A percentile compares a stretch with the other conserved stretches of the same genome.
Conservation (phyloP, 139 green algal genomes). For the Picochlorum sp. region DNA sequence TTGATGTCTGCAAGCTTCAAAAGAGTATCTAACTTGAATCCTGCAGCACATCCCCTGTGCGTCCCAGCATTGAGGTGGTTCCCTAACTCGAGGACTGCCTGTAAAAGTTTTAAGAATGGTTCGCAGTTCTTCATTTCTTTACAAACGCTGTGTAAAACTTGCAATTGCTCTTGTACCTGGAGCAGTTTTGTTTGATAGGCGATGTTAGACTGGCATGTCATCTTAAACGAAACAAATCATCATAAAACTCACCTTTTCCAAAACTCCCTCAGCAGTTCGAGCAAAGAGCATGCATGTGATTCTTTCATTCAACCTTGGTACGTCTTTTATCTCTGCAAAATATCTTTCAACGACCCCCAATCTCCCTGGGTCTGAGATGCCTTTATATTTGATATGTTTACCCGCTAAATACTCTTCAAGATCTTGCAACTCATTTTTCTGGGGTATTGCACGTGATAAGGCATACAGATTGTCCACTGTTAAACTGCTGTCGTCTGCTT, state of each 20-base stretch:
- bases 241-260: slow-evolving; percentile 8
- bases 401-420: slow-evolving; percentile 45
- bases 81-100: slow-evolving; percentile 46
- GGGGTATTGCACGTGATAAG: slow-evolving; percentile 45
- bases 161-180: slow-evolving; percentile 30
- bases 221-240: neutral
- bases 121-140: slow-evolving; percentile 33
- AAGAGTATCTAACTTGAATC: slow-evolving; percentile 55
- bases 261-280: slow-evolving; percentile 27
- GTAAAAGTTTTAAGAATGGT: slow-evolving; percentile 45
- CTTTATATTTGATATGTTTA: slow-evolving; percentile 40
- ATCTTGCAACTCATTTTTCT: slow-evolving; percentile 40
- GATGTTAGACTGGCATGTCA: neutral
- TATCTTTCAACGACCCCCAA: slow-evolving; percentile 70
- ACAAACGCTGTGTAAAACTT: slow-evolving; percentile 24
- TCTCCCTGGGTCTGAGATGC: slow-evolving; percentile 26
- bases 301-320: slow-evolving; percentile 55
- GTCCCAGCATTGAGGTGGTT: slow-evolving; percentile 62
- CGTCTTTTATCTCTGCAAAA: slow-evolving; percentile 64
- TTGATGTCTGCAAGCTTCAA: slow-evolving; percentile 56
- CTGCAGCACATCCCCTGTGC: slow-evolving; percentile 33
- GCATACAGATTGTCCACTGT: slow-evolving; percentile 50
- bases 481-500: slow-evolving; percentile 49
- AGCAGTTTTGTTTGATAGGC: neutral
- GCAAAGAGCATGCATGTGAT: slow-evolving; percentile 58